A percentile compares a stretch with the other conserved stretches of the same genome.
Conservation (phyloP, 495 filamentous ascomycete genomes). For the Aspergillus kassunensis region DNA sequence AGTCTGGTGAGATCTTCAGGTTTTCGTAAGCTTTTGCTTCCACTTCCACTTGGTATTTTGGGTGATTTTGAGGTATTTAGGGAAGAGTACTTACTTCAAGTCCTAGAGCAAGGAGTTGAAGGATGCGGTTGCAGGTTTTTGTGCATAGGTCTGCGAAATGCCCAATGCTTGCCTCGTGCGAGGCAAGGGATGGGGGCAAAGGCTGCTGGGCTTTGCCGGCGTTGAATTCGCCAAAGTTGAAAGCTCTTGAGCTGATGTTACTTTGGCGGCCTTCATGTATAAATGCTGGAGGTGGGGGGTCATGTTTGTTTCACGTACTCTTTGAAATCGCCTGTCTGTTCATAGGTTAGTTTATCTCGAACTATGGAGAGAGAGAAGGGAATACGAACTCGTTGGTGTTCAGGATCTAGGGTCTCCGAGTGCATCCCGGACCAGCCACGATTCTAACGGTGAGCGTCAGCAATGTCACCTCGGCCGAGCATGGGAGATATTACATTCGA, state of each 20-base stretch:
- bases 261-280: neutral
- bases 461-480: neutral
- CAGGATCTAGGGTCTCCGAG: slow-evolving; percentile 80
- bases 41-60: too few species aligned
- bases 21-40: neutral
- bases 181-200: slow-evolving; percentile 60
- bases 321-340: slow-evolving; percentile 84
- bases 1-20: slow-evolving; percentile 49
- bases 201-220: slow-evolving; percentile 74
- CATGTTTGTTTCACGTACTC: slow-evolving; percentile 62
- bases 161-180: slow-evolving; percentile 56
- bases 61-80: too few species aligned
- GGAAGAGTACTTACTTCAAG: slow-evolving; percentile 50
- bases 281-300: neutral
- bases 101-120: slow-evolving; percentile 71
- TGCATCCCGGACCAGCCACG: slow-evolving; percentile 88
- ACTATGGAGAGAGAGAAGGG: neutral
- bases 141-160: slow-evolving; percentile 68
- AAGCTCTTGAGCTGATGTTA: slow-evolving; percentile 55
- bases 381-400: slow-evolving; percentile 65
- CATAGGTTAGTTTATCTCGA: slow-evolving; percentile 13
- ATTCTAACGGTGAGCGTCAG: slow-evolving; percentile 48
- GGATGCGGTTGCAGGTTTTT: slow-evolving; percentile 64
- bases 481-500: slow-evolving; percentile 46
- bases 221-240: slow-evolving; percentile 84